These are phyloP conservation scores for Rhizoclosmatium sp. DNA, from an alignment of 192 early-diverging fungal genomes.

Conservation along the genomic window DNA sequence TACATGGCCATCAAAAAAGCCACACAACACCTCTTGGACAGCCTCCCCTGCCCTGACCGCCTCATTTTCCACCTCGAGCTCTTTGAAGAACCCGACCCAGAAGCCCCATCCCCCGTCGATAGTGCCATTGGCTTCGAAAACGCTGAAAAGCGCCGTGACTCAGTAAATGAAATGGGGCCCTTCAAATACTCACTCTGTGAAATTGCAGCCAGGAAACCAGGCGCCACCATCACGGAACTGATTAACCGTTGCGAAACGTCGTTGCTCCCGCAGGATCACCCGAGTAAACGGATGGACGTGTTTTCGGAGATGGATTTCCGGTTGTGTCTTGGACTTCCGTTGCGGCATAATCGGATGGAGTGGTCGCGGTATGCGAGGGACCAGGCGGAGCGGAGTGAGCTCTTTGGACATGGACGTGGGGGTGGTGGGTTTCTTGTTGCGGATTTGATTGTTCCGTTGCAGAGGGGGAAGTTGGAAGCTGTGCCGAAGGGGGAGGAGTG, in stretches of 20 bases:
- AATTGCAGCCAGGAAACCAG: slow-evolving; percentile 54
- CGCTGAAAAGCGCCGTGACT: too few species aligned
- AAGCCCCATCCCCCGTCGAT: too few species aligned
- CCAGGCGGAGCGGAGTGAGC: too few species aligned
- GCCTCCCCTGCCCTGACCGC: slow-evolving; percentile 37
- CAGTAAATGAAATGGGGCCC: neutral
- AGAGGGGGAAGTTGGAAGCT: slow-evolving; percentile 30
- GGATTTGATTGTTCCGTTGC: slow-evolving; percentile 52
- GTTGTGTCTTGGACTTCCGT: slow-evolving; percentile 25
- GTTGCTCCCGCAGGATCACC: neutral
- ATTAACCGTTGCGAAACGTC: slow-evolving; percentile 45
- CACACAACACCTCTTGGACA: slow-evolving; percentile 38
- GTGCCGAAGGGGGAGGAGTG: slow-evolving; percentile 41
- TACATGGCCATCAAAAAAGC: slow-evolving; percentile 33
- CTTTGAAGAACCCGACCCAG: slow-evolving; percentile 38
- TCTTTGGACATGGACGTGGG: neutral
- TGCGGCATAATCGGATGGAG: slow-evolving; percentile 32
- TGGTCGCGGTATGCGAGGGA: slow-evolving; percentile 10
- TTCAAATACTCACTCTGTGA: slow-evolving; percentile 49
- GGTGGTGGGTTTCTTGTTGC: slow-evolving; percentile 31
- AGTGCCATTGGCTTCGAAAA: too few species aligned
- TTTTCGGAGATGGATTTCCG: slow-evolving; percentile 56
- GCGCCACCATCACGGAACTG: slow-evolving; percentile 44
- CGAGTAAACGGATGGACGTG: too few species aligned
- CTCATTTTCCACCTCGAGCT: slow-evolving; percentile 57